Conservation (phyloP, 768 basidiomycete genomes). For the Cystofilobasidium bisporidii region DNA sequence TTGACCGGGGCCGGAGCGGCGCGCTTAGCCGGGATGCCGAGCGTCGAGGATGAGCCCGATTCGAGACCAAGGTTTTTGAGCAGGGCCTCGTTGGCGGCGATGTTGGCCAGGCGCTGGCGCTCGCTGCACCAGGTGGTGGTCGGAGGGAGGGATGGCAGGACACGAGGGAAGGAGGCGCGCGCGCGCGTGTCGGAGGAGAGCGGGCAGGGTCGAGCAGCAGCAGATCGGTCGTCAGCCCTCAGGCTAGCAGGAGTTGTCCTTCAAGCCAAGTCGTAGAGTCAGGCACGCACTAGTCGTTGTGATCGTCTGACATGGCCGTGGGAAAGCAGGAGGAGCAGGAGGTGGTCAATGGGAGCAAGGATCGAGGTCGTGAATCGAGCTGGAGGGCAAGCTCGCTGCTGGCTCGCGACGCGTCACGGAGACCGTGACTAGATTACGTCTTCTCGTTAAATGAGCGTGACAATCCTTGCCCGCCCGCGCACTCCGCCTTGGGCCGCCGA, state of each 20-base stretch:
- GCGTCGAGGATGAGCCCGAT: neutral
- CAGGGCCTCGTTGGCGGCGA: conserved; percentile 12
- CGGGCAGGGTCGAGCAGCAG: too few species aligned
- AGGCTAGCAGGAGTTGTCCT: neutral
- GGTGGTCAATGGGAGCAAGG: too few species aligned
- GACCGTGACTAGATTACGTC: too few species aligned
- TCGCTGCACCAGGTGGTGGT: neutral
- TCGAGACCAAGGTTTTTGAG: conserved; percentile 10
- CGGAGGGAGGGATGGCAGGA: too few species aligned
- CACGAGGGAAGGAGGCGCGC: neutral
- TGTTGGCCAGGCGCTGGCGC: conserved; percentile 13
- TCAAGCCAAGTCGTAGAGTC: neutral
- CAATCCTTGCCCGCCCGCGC: too few species aligned
- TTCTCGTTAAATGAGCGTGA: too few species aligned
- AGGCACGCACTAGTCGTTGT: conserved; percentile 17
- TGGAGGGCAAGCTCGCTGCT: too few species aligned
- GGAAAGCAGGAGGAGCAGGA: too few species aligned
- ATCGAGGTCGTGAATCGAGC: too few species aligned
- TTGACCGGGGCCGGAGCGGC: neutral
- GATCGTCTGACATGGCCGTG: neutral
- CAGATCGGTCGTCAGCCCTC: too few species aligned
- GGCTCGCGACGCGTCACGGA: too few species aligned
- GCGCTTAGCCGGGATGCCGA: conserved; percentile 9
- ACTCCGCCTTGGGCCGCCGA: too few species aligned
- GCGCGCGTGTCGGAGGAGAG: neutral